These are phyloP conservation scores for Symbiotaphrina buchneri DNA, from an alignment of 495 filamentous ascomycete species.

Conservation along the genomic window DNA sequence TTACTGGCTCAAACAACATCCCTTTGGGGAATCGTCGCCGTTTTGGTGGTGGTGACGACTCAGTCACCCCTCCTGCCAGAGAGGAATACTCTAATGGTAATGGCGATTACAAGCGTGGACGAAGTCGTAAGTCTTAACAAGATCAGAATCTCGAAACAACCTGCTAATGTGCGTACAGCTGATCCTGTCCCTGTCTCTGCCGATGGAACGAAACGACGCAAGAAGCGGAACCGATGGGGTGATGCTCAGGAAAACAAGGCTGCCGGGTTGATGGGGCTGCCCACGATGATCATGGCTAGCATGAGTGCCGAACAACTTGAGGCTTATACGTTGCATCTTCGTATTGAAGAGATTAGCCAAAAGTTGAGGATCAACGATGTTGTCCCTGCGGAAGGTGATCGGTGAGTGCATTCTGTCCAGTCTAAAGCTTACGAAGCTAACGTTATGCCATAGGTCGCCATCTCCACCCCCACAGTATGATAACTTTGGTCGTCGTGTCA, in stretches of 20 bases:
- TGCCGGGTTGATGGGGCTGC: conserved; percentile 89
- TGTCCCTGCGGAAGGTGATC: conserved; percentile 80
- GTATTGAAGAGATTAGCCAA: conserved; percentile 96
- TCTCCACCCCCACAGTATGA: conserved; percentile 95
- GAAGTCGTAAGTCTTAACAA: conserved; percentile 33
- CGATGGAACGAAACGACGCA: conserved; percentile 64
- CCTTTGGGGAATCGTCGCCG: conserved; percentile 75
- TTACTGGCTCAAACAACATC: conserved; percentile 97
- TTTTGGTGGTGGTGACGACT: conserved; percentile 43
- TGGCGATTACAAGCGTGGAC: conserved; percentile 44
- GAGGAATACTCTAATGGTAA: no score
- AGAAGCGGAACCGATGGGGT: conserved; percentile 97
- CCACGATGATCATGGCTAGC: conserved; percentile 83
- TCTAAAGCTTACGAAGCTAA: background rate
- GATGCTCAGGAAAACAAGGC: conserved; percentile 94
- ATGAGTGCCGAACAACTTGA: conserved; percentile 98
- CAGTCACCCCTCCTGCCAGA: conserved; percentile 10
- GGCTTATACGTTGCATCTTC: conserved; percentile 82
- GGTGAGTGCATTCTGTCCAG: conserved; percentile 24
- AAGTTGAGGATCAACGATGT: conserved; percentile 97
- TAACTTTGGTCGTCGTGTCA: conserved; percentile 94
- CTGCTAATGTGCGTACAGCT: conserved; percentile 12
- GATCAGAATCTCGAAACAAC: background rate
- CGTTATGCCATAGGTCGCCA: conserved; percentile 43
- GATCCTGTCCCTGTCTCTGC: conserved; percentile 25